Conservation (phyloP, 2,329 filamentous ascomycete species). For the Plectosphaerella cucumerina region DNA sequence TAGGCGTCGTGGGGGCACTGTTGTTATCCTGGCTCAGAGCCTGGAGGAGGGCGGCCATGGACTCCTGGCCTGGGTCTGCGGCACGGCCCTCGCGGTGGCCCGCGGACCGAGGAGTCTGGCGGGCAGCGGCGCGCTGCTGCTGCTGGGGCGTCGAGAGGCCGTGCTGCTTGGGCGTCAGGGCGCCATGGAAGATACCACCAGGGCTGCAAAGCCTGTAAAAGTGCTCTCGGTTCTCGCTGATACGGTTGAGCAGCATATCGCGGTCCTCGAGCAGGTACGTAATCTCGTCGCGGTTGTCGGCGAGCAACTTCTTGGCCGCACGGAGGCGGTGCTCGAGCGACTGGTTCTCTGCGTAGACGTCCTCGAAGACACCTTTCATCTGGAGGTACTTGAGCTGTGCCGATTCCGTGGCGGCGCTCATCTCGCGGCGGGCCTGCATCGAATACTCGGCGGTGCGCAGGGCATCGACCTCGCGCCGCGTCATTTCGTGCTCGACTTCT, state of each 20-base stretch:
- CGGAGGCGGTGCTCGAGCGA: slow-evolving; percentile 61
- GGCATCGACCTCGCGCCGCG: slow-evolving; percentile 81
- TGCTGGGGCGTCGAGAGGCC: slow-evolving; percentile 39
- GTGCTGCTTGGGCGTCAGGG: slow-evolving; percentile 55
- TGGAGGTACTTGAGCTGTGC: slow-evolving; percentile 54
- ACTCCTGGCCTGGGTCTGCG: slow-evolving; percentile 52
- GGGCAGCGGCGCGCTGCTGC: slow-evolving; percentile 40
- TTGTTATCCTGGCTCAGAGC: slow-evolving; percentile 74
- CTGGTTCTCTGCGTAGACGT: slow-evolving; percentile 62
- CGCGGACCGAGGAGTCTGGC: slow-evolving; percentile 43
- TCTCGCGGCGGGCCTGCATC: slow-evolving; percentile 53
- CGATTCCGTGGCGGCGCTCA: slow-evolving; percentile 47
- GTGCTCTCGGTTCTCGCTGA: slow-evolving; percentile 85
- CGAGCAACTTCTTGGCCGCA: slow-evolving; percentile 73
- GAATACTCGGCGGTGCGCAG: slow-evolving; percentile 70
- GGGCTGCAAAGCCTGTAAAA: slow-evolving; percentile 75
- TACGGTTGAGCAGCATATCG: slow-evolving; percentile 72
- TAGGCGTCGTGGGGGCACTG: slow-evolving; percentile 70
- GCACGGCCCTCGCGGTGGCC: slow-evolving; percentile 30
- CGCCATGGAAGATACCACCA: slow-evolving; percentile 61
- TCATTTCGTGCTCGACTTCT: slow-evolving; percentile 87
- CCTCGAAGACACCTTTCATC: slow-evolving; percentile 62
- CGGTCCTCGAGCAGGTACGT: slow-evolving; percentile 70
- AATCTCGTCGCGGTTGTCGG: slow-evolving; percentile 72
- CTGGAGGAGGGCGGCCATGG: slow-evolving; percentile 76